These are phyloP conservation scores for Macrolepiota fuliginosa DNA, from an alignment of 768 basidiomycete genomes.

Conservation along the genomic window DNA sequence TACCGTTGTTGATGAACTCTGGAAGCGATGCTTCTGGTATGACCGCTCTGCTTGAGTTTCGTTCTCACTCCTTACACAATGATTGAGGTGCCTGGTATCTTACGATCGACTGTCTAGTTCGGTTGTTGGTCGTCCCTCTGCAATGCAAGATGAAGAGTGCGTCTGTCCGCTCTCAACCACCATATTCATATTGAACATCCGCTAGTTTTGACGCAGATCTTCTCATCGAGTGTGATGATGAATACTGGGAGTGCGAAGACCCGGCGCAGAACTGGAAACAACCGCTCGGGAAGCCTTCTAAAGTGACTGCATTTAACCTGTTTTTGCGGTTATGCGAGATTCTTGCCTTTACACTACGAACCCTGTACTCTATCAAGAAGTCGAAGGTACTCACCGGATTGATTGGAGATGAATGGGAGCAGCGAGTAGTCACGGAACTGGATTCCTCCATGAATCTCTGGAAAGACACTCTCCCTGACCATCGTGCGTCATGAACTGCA, in stretches of 20 bases:
- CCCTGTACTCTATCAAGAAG: constrained; percentile 47
- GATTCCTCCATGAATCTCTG: constrained; percentile 63
- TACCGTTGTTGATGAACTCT: constrained; percentile 53
- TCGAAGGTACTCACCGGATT: constrained; percentile 36
- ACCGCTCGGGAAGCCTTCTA: constrained; percentile 56
- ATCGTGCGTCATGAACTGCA: constrained; percentile 34
- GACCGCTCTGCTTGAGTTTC: background rate
- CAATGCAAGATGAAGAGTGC: constrained; percentile 71
- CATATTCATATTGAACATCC: background rate
- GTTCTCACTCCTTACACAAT: background rate
- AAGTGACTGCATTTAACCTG: constrained; percentile 49
- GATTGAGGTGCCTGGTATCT: constrained; percentile 28
- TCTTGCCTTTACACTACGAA: constrained; percentile 57
- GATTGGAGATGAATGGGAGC: constrained; percentile 56
- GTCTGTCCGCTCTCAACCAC: constrained; percentile 19
- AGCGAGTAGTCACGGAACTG: constrained; percentile 54
- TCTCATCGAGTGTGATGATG: constrained; percentile 57
- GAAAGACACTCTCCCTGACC: constrained; percentile 57
- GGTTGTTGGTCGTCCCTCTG: constrained; percentile 62
- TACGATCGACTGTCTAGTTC: constrained; percentile 36
- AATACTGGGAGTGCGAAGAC: constrained; percentile 45
- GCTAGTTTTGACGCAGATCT: constrained; percentile 62
- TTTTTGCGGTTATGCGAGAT: constrained; percentile 61
- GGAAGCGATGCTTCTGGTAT: constrained; percentile 59
- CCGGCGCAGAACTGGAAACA: constrained; percentile 55